Conservation (phyloP, 1,139 yeast genomes). For the Saccharomyces hybrid region DNA sequence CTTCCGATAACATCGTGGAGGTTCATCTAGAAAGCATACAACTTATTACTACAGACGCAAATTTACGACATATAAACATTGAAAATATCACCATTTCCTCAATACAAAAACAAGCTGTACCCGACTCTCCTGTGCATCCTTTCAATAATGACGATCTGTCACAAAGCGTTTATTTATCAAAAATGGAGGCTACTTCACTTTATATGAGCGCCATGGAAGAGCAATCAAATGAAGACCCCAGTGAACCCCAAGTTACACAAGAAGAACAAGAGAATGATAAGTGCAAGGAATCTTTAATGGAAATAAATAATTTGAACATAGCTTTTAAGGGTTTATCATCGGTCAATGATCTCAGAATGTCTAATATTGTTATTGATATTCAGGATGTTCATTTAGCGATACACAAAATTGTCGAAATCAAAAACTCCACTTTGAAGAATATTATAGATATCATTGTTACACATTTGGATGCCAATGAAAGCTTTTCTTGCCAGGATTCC, state of each 20-base stretch:
- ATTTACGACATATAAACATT: background rate
- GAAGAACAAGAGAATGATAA: constrained; percentile 12
- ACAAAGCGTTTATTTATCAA: constrained; percentile 61
- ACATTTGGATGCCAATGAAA: background rate
- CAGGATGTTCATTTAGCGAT: constrained; percentile 11
- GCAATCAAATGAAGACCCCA: background rate
- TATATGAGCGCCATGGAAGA: constrained; percentile 75
- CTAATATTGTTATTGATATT: constrained; percentile 12
- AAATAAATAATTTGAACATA: constrained; percentile 35
- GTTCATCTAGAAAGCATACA: constrained; percentile 1
- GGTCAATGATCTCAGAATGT: constrained; percentile 37
- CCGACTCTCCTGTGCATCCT: background rate
- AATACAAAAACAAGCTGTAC: background rate
- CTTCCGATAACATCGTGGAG: background rate
- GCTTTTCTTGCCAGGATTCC: background rate
- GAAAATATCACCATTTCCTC: background rate
- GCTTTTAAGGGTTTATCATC: constrained; percentile 47
- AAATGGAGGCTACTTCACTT: constrained; percentile 62
- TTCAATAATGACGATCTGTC: constrained; percentile 31
- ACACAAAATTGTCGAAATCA: constrained; percentile 9
- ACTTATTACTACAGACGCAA: background rate
- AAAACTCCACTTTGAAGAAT: constrained; percentile 7
- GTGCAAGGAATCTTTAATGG: constrained; percentile 12
- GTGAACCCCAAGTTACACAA: constrained; percentile 3
- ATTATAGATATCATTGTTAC: background rate